Conservation (phyloP, 2,329 filamentous ascomycete species). For the Monilinia fructigena region DNA sequence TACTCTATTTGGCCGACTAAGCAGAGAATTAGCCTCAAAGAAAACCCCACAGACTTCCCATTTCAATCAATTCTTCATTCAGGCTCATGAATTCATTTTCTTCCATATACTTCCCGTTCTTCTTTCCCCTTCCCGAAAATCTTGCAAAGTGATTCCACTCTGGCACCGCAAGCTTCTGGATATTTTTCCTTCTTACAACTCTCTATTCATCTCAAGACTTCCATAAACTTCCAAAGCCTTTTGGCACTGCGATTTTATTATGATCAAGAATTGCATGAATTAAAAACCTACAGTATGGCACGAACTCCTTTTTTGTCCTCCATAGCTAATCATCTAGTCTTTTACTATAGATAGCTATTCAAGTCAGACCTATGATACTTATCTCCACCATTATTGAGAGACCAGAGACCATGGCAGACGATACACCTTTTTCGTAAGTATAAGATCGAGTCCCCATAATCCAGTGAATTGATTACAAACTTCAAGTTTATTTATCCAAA, state of each 20-base stretch:
- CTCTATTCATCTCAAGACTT: not conserved
- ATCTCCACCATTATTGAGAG: not conserved
- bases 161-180: not conserved
- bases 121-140: not conserved
- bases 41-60: not conserved
- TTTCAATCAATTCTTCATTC: not conserved
- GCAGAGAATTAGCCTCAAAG: not conserved
- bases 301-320: not conserved
- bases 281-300: not conserved
- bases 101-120: not conserved
- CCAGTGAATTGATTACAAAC: not conserved
- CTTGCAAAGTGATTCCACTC: not conserved
- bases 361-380: fast-evolving
- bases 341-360: too few relatives aligned
- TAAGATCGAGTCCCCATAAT: not conserved
- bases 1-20: not conserved
- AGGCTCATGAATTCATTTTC: not conserved
- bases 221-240: not conserved
- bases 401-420: not conserved
- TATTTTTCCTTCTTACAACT: not conserved
- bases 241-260: not conserved
- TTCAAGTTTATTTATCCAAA: not conserved
- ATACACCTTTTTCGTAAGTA: not conserved
- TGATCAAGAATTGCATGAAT: not conserved
- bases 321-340: not conserved